A percentile compares a stretch with the other conserved stretches of the same genome.
phyloP scores from a whole-genome alignment of 495 filamentous ascomycete species.

The Daldinia vernicosa region DNA sequence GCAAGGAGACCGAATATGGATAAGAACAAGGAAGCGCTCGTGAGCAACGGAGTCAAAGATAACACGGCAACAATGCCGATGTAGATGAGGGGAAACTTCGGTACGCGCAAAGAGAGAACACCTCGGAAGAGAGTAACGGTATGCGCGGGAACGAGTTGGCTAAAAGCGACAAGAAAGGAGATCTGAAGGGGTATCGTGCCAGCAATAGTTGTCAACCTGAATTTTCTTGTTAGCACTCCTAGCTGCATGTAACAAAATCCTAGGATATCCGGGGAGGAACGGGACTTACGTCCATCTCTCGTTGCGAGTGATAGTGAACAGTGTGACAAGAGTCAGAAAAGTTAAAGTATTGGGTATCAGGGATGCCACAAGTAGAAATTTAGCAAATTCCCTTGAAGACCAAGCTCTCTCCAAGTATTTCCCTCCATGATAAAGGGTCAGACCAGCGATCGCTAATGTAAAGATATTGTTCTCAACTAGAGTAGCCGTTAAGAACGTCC shows the following conservation, averaged over 20 bases:
- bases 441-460: conserved; percentile 78
- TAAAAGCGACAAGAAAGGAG: conserved; percentile 96
- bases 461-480: conserved; percentile 94
- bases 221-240: conserved; percentile 24
- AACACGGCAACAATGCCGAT: conserved; percentile 80
- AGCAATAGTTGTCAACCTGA: conserved; percentile 78
- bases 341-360: conserved; percentile 81
- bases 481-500: conserved; percentile 87
- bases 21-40: conserved; percentile 83
- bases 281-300: conserved; percentile 72
- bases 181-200: conserved; percentile 90
- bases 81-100: conserved; percentile 88
- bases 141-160: conserved; percentile 96
- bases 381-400: conserved; percentile 91
- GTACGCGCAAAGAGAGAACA: conserved; percentile 85
- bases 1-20: conserved; percentile 83
- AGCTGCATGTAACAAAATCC: not conserved
- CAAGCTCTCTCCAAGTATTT: conserved; percentile 96
- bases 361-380: conserved; percentile 81
- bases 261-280: not conserved
- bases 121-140: conserved; percentile 94
- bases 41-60: conserved; percentile 80
- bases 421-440: conserved; percentile 91
- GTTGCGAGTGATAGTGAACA: conserved; percentile 75
- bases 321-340: conserved; percentile 75